phyloP scores from a whole-genome alignment of 2,329 filamentous ascomycete species.

The Aspergillus udagawae region DNA sequence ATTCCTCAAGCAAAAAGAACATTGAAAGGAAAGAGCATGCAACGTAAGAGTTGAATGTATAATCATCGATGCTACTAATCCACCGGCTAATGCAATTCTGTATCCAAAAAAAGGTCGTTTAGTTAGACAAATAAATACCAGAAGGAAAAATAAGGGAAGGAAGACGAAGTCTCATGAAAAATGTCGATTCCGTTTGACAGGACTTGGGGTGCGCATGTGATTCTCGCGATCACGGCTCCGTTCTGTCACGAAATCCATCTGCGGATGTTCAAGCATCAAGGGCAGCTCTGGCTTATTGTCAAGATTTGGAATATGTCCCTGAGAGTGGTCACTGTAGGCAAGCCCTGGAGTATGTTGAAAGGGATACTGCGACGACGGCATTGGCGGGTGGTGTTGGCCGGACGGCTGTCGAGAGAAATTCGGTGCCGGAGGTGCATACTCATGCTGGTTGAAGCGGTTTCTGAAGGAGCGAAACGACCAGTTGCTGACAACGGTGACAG shows the following conservation, averaged over 20 bases:
- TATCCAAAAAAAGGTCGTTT: not conserved
- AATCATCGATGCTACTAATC: not conserved
- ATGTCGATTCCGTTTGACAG: slow-evolving; percentile 27
- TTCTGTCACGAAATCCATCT: slow-evolving; percentile 28
- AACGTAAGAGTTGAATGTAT: not conserved
- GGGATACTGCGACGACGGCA: slow-evolving; percentile 20
- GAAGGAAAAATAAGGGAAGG: not conserved
- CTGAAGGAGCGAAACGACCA: slow-evolving; percentile 55
- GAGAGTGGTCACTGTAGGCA: slow-evolving; percentile 20
- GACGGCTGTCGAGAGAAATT: slow-evolving; percentile 21
- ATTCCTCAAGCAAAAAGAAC: not conserved
- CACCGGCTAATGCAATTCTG: not conserved
- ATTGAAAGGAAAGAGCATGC: not conserved
- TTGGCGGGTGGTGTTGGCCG: slow-evolving; percentile 18
- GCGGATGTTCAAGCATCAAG: slow-evolving; percentile 29
- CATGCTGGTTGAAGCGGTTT: slow-evolving; percentile 30
- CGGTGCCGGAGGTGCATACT: slow-evolving; percentile 21
- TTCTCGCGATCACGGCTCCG: slow-evolving; percentile 28
- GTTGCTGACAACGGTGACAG: slow-evolving; percentile 55
- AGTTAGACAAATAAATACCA: not conserved
- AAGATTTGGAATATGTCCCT: slow-evolving; percentile 12
- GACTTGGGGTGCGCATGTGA: slow-evolving; percentile 36
- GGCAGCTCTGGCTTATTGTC: slow-evolving; percentile 25
- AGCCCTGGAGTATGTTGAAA: slow-evolving; percentile 25
- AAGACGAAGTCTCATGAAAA: slow-evolving; percentile 10